Evolutionary conservation across 2,329 filamentous ascomycete species (phyloP).

Genomic region (Botrytis paeoniae): DNA sequence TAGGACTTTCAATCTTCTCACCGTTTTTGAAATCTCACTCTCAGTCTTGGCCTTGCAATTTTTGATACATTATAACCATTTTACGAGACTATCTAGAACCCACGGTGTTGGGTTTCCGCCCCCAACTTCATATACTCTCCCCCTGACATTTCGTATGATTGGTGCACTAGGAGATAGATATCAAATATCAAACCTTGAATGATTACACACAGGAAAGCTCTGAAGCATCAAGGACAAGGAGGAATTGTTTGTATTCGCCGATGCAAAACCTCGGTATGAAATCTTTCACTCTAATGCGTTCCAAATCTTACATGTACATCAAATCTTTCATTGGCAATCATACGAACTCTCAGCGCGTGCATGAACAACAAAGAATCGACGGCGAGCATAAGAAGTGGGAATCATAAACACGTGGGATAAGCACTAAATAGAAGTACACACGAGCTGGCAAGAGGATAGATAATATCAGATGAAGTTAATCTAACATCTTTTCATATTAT

Average conservation of each 20-base stretch:
- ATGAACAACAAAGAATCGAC: neutral
- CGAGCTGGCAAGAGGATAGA: neutral
- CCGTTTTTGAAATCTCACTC: neutral
- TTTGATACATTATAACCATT: conserved; percentile 6
- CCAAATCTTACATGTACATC: conserved; percentile 5
- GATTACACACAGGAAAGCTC: conserved; percentile 2
- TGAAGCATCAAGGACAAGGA: conserved; percentile 12
- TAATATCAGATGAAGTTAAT: neutral
- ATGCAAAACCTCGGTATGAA: neutral
- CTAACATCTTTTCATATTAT: neutral
- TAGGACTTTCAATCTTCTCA: neutral
- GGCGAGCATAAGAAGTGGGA: conserved; percentile 1
- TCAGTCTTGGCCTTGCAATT: neutral
- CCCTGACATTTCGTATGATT: neutral
- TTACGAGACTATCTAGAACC: conserved; percentile 8
- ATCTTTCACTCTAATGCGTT: neutral
- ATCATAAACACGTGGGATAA: conserved; percentile 2
- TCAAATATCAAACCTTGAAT: neutral
- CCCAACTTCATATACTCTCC: neutral
- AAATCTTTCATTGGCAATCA: neutral
- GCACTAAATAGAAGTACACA: conserved; percentile 6
- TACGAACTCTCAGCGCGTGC: neutral
- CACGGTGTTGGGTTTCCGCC: neutral
- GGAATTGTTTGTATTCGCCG: neutral
- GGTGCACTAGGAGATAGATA: neutral